Conservation (phyloP, 2,329 filamentous ascomycete species). For the Trichoderma pleuroti region DNA sequence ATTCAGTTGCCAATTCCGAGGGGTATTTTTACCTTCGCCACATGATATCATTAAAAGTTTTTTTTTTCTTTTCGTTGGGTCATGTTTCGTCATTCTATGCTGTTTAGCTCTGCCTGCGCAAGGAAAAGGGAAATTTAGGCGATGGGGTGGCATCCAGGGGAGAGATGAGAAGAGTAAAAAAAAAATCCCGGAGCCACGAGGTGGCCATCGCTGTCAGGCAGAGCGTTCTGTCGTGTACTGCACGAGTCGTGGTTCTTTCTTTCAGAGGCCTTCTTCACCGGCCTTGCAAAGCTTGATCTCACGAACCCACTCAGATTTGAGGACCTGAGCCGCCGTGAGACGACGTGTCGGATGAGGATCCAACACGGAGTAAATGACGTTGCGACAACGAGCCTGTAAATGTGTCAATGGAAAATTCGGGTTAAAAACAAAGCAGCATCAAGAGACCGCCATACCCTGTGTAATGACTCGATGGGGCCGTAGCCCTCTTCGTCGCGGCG, state of each 20-base stretch:
- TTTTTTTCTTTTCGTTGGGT: conserved; percentile 14
- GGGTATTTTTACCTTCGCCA: conserved; percentile 17
- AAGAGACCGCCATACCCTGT: conserved; percentile 65
- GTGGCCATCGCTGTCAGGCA: background rate
- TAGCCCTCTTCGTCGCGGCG: conserved; percentile 94
- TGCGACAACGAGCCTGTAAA: conserved; percentile 83
- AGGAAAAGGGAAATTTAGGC: conserved; percentile 23
- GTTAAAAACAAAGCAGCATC: background rate
- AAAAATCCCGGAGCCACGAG: background rate
- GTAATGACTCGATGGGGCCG: conserved; percentile 89
- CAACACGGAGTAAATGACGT: conserved; percentile 97
- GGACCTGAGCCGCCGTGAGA: conserved; percentile 91
- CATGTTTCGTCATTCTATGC: conserved; percentile 17
- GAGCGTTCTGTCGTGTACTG: conserved; percentile 13
- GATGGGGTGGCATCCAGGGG: conserved; percentile 21
- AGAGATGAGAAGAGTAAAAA: background rate
- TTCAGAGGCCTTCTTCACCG: conserved; percentile 86
- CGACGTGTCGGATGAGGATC: conserved; percentile 90
- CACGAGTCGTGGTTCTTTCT: background rate
- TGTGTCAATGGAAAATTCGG: background rate
- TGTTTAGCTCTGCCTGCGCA: conserved; percentile 19
- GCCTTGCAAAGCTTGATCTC: conserved; percentile 97
- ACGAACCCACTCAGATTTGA: conserved; percentile 98
- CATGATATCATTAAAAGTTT: conserved; percentile 11
- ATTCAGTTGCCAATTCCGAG: conserved; percentile 11